Evolutionary conservation across 306 rosid genomes (phyloP), one percentile per base, ranked within the genome.

Genomic region (Sicyos baderoa): DNA sequence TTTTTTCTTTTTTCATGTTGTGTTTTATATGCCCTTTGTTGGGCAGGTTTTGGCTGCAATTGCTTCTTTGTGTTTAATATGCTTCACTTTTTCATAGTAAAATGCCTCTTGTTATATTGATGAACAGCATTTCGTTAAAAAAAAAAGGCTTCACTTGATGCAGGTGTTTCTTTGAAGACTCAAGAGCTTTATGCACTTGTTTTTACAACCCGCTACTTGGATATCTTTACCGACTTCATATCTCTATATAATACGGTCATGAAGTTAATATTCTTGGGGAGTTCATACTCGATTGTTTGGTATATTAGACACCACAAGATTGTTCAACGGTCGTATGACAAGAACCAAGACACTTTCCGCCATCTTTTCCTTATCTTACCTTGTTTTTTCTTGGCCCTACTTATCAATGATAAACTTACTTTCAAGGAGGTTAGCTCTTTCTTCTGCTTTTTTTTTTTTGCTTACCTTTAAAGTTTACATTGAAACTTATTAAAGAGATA

Each of bases 201-300:
- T 69, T 91, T 91, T 76, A 84, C 86, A n/a, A 64, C 87, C 49
- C 97, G 97, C 77, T 91, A 88, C 74, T 76, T 91, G 80, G 97
- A 91, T 81, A 88, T 91, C 59, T 79, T 91, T 78, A 80, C 87
- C 6, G 71, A 47, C 84, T 86, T 75, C 63, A 48, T 85, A 65
- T 88, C 97, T 18, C 47, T 88, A 27, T 91, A 91, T 74, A 91
- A 91, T 83, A 83, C 93, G 53, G 1, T 81, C 35, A 91, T 91
- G 97, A 91, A 91, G 89, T 78, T 91, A 76, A 77, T 91, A 80
- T 91, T 88, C 84, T 79, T 91, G 85, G 97, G 93, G 50, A 91
- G 97, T 82, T 86, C 94, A 37, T 91, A 88, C 80, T 83, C 93
- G 53, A 91, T 91, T 79, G 93, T 91, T 74, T 91, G 96, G 97